phyloP scores from a whole-genome alignment of 1,139 yeast genomes.

The Magnusiomyces magnusii region DNA sequence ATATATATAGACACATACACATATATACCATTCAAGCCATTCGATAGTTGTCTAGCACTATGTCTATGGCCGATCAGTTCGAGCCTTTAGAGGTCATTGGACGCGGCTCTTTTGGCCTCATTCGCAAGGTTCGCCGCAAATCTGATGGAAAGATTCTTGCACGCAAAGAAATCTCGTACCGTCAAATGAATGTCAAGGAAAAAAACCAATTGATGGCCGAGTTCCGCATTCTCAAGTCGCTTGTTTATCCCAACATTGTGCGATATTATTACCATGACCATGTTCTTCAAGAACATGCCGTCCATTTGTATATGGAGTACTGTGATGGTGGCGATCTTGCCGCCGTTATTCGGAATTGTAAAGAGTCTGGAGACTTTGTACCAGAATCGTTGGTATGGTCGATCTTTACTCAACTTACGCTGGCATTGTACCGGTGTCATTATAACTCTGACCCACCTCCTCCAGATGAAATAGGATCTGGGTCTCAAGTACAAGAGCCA shows the following conservation, averaged over 20 bases:
- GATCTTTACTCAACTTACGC: slow-evolving; percentile 72
- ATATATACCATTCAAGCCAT: neutral
- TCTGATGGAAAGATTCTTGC: slow-evolving; percentile 50
- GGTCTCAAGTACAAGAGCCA: slow-evolving; percentile 30
- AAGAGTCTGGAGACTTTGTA: slow-evolving; percentile 50
- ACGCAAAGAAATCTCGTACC: slow-evolving; percentile 86
- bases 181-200: slow-evolving; percentile 84
- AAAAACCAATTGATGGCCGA: slow-evolving; percentile 86
- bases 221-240: slow-evolving; percentile 69
- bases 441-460: slow-evolving; percentile 74
- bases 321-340: slow-evolving; percentile 95
- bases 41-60: neutral
- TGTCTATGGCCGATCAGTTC: slow-evolving; percentile 37
- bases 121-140: slow-evolving; percentile 60
- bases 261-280: slow-evolving; percentile 83
- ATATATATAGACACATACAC: no score
- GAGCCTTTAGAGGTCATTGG: slow-evolving; percentile 86
- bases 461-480: slow-evolving; percentile 42
- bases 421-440: slow-evolving; percentile 88
- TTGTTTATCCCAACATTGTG: slow-evolving; percentile 89
- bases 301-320: slow-evolving; percentile 92
- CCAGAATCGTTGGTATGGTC: slow-evolving; percentile 91
- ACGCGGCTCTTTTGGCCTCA: slow-evolving; percentile 92
- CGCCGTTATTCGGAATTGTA: slow-evolving; percentile 60
- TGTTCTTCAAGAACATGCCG: slow-evolving; percentile 56